phyloP scores from a whole-genome alignment of 257 asterid genomes.

The Parsonsia alboflavescens region DNA sequence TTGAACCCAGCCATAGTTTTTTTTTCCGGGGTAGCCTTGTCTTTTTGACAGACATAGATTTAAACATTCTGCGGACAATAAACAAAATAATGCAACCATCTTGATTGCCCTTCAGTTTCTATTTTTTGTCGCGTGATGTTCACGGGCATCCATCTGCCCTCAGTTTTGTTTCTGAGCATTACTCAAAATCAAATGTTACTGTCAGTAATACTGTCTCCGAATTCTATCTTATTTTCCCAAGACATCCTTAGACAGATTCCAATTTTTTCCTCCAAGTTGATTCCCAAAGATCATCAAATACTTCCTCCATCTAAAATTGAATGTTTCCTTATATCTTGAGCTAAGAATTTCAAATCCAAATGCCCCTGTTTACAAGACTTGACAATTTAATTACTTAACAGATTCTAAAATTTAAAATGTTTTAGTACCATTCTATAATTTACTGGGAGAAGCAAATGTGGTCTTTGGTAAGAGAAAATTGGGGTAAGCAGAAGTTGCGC shows the following conservation, averaged over 20 bases:
- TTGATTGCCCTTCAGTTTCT: background rate
- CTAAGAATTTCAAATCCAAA: too few relatives aligned
- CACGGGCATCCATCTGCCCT: background rate
- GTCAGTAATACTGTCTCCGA: too few relatives aligned
- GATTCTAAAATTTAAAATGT: too few relatives aligned
- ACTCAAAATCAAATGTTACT: background rate
- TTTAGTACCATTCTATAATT: background rate
- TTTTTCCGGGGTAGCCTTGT: too few relatives aligned
- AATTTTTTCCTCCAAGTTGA: background rate
- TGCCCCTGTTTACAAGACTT: too few relatives aligned
- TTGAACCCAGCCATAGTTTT: too few relatives aligned
- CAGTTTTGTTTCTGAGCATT: background rate
- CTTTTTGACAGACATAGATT: too few relatives aligned
- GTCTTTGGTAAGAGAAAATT: constrained; percentile 3
- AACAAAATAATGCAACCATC: background rate
- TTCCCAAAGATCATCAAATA: background rate
- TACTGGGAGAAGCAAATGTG: background rate
- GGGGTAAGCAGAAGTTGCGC: constrained; percentile 12
- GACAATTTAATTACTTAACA: background rate
- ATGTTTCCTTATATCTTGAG: too few relatives aligned
- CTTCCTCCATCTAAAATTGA: too few relatives aligned
- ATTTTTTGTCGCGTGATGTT: background rate
- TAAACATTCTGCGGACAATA: too few relatives aligned
- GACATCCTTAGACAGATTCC: background rate
- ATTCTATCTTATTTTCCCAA: background rate